These are phyloP conservation scores for Lentinula lateritia DNA, from an alignment of 768 basidiomycete genomes.

Conservation along the genomic window DNA sequence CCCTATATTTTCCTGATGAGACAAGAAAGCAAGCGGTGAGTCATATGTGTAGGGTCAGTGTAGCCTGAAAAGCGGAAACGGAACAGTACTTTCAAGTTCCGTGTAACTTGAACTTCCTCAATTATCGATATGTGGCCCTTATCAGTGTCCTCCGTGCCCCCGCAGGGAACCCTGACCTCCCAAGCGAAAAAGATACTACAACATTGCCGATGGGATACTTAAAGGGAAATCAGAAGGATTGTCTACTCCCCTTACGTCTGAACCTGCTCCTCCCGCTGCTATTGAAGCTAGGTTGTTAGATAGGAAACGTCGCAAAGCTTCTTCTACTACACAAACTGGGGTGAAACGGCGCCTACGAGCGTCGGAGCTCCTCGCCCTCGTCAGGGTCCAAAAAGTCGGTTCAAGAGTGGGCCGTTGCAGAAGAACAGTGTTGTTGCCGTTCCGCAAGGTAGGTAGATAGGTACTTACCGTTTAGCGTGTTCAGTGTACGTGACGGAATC, in stretches of 20 bases:
- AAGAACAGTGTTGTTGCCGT: background rate
- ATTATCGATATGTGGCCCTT: too few species aligned
- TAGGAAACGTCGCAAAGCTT: constrained; percentile 1
- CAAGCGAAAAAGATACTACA: background rate
- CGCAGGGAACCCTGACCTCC: constrained; percentile 6
- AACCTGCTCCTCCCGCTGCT: background rate
- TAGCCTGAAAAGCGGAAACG: too few species aligned
- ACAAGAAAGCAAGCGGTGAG: too few species aligned
- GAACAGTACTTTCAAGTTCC: too few species aligned
- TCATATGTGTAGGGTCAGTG: too few species aligned
- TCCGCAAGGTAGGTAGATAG: background rate
- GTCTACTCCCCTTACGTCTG: background rate
- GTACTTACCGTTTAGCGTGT: constrained; percentile 69
- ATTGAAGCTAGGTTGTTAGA: constrained; percentile 3
- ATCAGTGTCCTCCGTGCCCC: constrained; percentile 11
- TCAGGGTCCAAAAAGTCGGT: background rate
- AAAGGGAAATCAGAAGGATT: background rate
- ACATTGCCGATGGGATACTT: background rate
- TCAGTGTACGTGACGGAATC: constrained; percentile 25
- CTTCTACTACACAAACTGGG: background rate
- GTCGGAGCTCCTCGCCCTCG: background rate
- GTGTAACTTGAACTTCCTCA: too few species aligned
- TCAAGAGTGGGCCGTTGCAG: constrained; percentile 6
- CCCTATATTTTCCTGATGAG: too few species aligned
- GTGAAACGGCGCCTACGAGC: background rate